Conservation (phyloP, 108 stramenopile genomes). For the Fragilaria crotonensis region DNA sequence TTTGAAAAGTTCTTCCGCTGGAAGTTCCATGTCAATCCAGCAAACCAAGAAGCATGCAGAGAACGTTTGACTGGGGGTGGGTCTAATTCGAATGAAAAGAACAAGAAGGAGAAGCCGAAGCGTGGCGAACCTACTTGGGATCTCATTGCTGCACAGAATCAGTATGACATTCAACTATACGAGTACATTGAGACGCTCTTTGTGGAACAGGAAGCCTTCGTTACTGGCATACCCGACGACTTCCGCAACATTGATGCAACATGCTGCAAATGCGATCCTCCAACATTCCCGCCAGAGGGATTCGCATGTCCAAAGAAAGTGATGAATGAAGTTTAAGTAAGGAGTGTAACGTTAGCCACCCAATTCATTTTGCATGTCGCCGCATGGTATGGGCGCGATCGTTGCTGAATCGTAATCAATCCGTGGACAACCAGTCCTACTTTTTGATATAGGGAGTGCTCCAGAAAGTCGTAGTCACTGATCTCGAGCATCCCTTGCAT, state of each 20-base stretch:
- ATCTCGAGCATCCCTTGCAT: no score
- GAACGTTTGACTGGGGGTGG: slow-evolving; percentile 33
- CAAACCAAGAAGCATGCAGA: slow-evolving; percentile 39
- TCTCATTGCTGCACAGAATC: slow-evolving; percentile 38
- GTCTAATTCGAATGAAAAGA: slow-evolving; percentile 43
- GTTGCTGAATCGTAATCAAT: no score
- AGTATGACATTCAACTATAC: slow-evolving; percentile 46
- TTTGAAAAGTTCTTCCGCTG: slow-evolving; percentile 53
- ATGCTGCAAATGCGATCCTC: slow-evolving; percentile 51
- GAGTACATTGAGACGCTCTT: slow-evolving; percentile 38
- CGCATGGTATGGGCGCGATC: no score
- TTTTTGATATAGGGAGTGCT: slow-evolving; percentile 37
- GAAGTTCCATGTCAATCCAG: slow-evolving; percentile 41
- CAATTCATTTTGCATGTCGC: no score
- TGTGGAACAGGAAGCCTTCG: slow-evolving; percentile 44
- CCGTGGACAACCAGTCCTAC: no score
- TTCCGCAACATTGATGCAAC: slow-evolving; percentile 38
- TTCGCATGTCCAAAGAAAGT: slow-evolving; percentile 39
- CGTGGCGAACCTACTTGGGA: slow-evolving; percentile 35
- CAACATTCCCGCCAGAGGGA: slow-evolving; percentile 41
- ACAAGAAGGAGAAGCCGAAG: slow-evolving; percentile 39
- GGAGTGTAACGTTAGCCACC: no score
- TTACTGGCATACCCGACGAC: slow-evolving; percentile 34
- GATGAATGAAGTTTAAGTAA: not conserved
- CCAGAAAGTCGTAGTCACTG: no score